Base-by-base conservation (phyloP, 2,329 filamentous ascomycete species). In the Nemania serpens region DNA sequence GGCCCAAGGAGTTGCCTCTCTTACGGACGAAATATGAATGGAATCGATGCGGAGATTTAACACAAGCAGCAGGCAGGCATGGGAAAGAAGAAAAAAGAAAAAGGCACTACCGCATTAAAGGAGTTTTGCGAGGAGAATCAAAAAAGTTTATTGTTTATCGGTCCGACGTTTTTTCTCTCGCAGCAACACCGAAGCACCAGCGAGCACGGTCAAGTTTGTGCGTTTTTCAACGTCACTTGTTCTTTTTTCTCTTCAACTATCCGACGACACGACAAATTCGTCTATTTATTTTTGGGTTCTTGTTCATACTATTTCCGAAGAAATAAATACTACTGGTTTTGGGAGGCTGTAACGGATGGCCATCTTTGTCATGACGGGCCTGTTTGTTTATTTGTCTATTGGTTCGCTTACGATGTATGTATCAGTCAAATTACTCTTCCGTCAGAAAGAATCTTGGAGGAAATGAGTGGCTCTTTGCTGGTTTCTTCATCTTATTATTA, bases 141-240 rank as follows among this genome's bases (percentile, higher is more conserved):
- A 64, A 64, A 64, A 62, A 53, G 45, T 62, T 49, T 55, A 45
- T 46, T 57, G 12, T 53, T 34, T 33, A 33, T 58, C 39, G 22
- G 36, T 39, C 15, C 25, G 25, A 7, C 25, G 25, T 29, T 29
- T 29, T 29, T 29, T 29, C 25, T 29, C 25, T 29, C 25, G 7
- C 25, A 29, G 7, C 7, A 29, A 29, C 7, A 7, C 20, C 15
- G 18, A 48, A 55, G 39, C 50, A 43, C 45, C 36, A 50, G 49
- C 49, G 37, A 22, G 22, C 45, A 48, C 5, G 15, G 2, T n/a
- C n/a, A 22, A 41, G 2, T 49, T 39, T 47, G 29, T 15, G 18
- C 56, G 7, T 15, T 29, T 33, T 46, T 45, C 18, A 3, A 17
- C 10, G 25, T 20, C 11, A 42, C 43, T 10, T 37, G 33, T 34